Percentiles rank a stretch among this genome's conserved stretches.
phyloP scores from a whole-genome alignment of 345 rosid species.

The Pugionium dolabratum region DNA sequence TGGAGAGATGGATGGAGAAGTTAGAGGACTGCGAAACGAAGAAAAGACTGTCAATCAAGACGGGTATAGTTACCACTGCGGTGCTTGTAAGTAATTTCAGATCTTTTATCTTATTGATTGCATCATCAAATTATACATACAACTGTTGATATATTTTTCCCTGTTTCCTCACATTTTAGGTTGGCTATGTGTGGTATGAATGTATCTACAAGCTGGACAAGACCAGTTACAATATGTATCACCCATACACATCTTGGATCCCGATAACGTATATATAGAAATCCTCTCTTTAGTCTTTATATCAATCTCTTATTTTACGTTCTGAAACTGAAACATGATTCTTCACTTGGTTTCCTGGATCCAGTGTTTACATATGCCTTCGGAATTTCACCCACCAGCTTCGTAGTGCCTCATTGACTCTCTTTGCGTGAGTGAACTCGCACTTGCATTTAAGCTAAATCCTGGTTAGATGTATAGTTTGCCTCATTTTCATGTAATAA shows the following conservation, averaged over 20 bases:
- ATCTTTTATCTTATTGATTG: slow-evolving; percentile 5
- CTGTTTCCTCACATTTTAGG: slow-evolving; percentile 45
- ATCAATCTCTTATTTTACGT: not conserved
- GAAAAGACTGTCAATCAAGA: slow-evolving; percentile 68
- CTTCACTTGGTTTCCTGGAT: slow-evolving; percentile 28
- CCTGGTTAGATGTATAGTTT: slow-evolving; percentile 8
- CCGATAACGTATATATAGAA: slow-evolving; percentile 82
- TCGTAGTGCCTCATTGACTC: slow-evolving; percentile 70
- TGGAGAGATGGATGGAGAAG: slow-evolving; percentile 97
- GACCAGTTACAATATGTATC: slow-evolving; percentile 86
- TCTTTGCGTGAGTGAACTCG: slow-evolving; percentile 67
- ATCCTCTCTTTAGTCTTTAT: slow-evolving; percentile 11
- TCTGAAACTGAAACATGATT: slow-evolving; percentile 24
- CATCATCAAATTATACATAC: slow-evolving; percentile 8
- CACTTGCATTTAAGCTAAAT: slow-evolving; percentile 12
- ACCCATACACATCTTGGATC: slow-evolving; percentile 99
- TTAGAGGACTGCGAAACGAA: slow-evolving; percentile 84
- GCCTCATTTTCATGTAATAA: slow-evolving; percentile 13
- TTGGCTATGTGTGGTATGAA: slow-evolving; percentile 94
- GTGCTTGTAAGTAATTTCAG: slow-evolving; percentile 54
- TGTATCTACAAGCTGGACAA: slow-evolving; percentile 88
- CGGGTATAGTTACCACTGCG: slow-evolving; percentile 54
- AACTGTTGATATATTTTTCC: slow-evolving; percentile 5
- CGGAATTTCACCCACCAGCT: slow-evolving; percentile 86
- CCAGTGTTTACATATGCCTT: slow-evolving; percentile 88